Base-by-base conservation (phyloP, 1,284 basidiomycete species). In the Albatrellus sp. region DNA sequence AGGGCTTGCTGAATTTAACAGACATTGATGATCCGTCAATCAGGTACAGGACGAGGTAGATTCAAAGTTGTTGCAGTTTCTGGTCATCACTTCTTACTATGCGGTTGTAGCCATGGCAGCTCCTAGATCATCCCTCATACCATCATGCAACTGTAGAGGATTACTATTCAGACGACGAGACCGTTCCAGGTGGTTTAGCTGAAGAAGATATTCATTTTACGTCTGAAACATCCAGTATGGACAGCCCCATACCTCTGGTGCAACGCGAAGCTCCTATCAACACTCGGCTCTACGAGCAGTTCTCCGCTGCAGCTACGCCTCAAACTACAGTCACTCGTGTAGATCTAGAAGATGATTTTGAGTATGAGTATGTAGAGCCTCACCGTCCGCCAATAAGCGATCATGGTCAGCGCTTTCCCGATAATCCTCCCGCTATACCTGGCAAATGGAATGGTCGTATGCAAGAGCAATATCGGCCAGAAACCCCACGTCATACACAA, bases 231-330 rank as follows among this genome's bases (percentile, higher is more conserved):
- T 48, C 50, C 11, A 24, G 38, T 17, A 16, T 37, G 14, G 44
- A 38, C 6, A 51, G 50, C 10, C 46, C 46, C 19, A 30, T 51
- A 20, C 50, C 50, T 17, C 17, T 45, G 10, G 49, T 51, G 13
- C 24, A 51, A 33, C 42, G 50, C 30, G 35, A 51, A 29, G 48
- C 35, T 10, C 20, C 24, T n/a, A 29, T 24, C 17, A n/a, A 8
- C 30, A 44, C 42, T 29, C 50, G 50, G 6, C 28, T 51, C n/a
- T 48, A 42, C 31, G 50, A 51, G 38, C 46, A 50, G 14, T 51
- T 51, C 17, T 24, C 40, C 9, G 32, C 24, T 6, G 8, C 29
- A 5, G 17, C 34, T 4, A 30, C 36, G 12, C 46, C 43, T 8
- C 37, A 19, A 6, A 33, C 43, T 13, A 29, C 44, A 11, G 44